Evolutionary conservation across 768 basidiomycete species (phyloP).

Genomic region (Thelephora ganbajun): DNA sequence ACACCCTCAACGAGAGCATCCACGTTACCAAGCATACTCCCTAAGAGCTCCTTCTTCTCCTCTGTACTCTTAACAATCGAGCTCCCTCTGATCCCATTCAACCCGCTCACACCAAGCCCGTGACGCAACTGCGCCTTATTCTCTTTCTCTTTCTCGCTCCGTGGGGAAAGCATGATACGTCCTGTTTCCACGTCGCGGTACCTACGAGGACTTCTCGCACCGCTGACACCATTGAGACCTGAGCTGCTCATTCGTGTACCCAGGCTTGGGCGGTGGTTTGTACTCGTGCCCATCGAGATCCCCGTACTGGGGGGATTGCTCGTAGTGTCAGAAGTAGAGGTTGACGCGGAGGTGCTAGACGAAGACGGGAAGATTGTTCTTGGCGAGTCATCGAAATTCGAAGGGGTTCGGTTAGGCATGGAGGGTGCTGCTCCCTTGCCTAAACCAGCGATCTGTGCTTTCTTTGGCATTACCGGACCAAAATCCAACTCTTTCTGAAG

Average conservation of each 20-base stretch:
- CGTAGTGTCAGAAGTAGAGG: too few species aligned
- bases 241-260: neutral
- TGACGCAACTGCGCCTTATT: slow-evolving; percentile 6
- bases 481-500: slow-evolving; percentile 61
- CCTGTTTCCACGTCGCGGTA: neutral
- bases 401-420: slow-evolving; percentile 1
- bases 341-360: too few species aligned
- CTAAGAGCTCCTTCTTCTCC: slow-evolving; percentile 72
- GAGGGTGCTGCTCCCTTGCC: slow-evolving; percentile 16
- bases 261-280: too few species aligned
- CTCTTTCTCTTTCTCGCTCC: slow-evolving; percentile 7
- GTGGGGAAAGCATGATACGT: neutral
- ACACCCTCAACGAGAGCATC: slow-evolving; percentile 84
- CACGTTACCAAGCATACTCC: slow-evolving; percentile 80
- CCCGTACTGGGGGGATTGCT: too few species aligned
- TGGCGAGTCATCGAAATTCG: too few species aligned
- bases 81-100: slow-evolving; percentile 8
- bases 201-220: neutral
- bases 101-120: slow-evolving; percentile 7
- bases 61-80: slow-evolving; percentile 39
- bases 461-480: slow-evolving; percentile 59
- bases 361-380: too few species aligned
- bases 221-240: too few species aligned
- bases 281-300: too few species aligned
- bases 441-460: slow-evolving; percentile 22